These are phyloP conservation scores for Ottelia alismoides DNA, from an alignment of 106 monocot genomes.

Conservation along the genomic window DNA sequence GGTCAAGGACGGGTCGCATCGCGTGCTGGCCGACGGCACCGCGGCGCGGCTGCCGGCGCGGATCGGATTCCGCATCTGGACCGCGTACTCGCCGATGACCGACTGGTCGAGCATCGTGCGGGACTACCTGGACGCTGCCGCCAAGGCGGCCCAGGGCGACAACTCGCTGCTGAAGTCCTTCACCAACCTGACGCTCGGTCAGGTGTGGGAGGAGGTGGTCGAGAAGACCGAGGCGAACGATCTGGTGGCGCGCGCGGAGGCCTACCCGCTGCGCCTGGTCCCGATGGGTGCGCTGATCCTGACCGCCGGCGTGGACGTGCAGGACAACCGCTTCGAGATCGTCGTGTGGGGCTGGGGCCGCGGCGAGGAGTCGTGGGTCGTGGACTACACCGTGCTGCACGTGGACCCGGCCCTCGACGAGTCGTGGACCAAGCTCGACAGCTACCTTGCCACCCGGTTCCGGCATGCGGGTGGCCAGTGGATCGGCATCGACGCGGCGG, in stretches of 20 bases:
- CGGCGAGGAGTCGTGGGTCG: constrained; percentile 1
- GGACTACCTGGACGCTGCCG: no score
- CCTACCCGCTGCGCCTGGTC: neutral
- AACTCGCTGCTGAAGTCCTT: no score
- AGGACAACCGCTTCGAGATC: neutral
- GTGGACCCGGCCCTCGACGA: neutral
- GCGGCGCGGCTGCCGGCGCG: no score
- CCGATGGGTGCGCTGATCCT: neutral
- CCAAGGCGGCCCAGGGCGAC: no score
- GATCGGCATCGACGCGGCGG: no score
- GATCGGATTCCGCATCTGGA: no score
- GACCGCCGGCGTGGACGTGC: neutral
- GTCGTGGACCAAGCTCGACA: neutral
- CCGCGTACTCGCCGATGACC: no score
- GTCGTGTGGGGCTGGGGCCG: neutral
- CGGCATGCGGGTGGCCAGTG: no score
- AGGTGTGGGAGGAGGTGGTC: neutral
- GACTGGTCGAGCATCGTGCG: no score
- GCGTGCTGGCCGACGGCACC: no score
- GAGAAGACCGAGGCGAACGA: neutral
- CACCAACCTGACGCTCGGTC: no score
- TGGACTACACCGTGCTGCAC: neutral
- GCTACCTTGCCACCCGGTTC: neutral
- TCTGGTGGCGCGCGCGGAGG: neutral
- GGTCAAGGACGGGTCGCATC: no score